Percentiles rank a stretch among this genome's conserved stretches.
These are phyloP conservation scores for Neoboletus subvelutipes DNA, from an alignment of 768 basidiomycete species.

Conservation along the genomic window DNA sequence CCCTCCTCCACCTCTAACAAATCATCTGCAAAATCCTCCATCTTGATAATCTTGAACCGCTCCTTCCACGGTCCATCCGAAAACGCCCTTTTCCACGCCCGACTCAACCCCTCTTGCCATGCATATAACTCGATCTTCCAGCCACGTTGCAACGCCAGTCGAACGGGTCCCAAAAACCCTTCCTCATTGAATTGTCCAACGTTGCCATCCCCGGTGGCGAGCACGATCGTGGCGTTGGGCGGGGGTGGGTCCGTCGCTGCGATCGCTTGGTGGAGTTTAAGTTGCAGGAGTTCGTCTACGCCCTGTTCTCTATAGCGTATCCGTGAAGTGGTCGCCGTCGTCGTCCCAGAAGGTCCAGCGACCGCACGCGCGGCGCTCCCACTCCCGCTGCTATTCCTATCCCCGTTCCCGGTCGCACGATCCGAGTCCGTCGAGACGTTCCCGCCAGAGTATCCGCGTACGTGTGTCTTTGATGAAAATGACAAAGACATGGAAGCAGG, in stretches of 20 bases:
- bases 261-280: conserved; percentile 88
- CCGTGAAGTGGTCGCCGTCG: conserved; percentile 32
- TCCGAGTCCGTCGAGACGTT: conserved; percentile 31
- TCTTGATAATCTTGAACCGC: conserved; percentile 54
- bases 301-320: conserved; percentile 85
- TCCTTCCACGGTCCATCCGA: conserved; percentile 46
- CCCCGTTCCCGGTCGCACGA: conserved; percentile 2
- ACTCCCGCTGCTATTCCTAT: not conserved
- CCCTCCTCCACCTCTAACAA: conserved; percentile 44
- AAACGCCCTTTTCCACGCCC: conserved; percentile 74
- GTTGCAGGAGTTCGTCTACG: conserved; percentile 91
- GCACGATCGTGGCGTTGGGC: conserved; percentile 72
- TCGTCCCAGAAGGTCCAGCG: conserved; percentile 16
- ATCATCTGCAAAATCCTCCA: conserved; percentile 66
- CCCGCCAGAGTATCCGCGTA: conserved; percentile 18
- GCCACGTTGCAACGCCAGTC: conserved; percentile 81
- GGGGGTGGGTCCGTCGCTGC: conserved; percentile 67
- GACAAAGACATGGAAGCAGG: not conserved
- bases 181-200: conserved; percentile 91
- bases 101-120: conserved; percentile 83
- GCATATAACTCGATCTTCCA: conserved; percentile 96
- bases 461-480: conserved; percentile 11
- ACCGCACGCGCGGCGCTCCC: conserved; percentile 12
- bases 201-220: conserved; percentile 94
- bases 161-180: conserved; percentile 86